phyloP scores from a whole-genome alignment of 179 eudicot genomes.

The Corrigiola litoralis region DNA sequence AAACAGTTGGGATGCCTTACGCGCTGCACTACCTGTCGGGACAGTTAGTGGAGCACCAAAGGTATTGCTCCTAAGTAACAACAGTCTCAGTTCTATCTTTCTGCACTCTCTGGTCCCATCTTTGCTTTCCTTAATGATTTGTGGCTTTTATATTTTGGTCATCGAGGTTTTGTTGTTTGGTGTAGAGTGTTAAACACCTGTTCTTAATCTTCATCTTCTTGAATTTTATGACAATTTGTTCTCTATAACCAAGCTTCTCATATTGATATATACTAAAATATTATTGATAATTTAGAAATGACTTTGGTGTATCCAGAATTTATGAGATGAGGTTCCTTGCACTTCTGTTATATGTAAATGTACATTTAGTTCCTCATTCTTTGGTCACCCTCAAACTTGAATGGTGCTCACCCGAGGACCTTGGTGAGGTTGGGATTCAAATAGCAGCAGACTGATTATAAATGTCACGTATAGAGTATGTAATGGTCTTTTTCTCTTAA shows the following conservation, averaged over 20 bases:
- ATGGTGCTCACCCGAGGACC: too few relatives aligned
- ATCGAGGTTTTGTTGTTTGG: too few relatives aligned
- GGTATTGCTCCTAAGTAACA: conserved; percentile 32
- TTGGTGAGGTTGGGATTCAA: too few relatives aligned
- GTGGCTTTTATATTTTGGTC: too few relatives aligned
- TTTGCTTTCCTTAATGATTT: not conserved
- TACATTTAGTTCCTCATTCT: not conserved
- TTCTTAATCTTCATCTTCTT: too few relatives aligned
- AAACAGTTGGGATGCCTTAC: conserved; percentile 88
- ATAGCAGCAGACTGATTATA: not conserved
- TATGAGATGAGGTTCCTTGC: not conserved
- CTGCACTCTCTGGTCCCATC: not conserved
- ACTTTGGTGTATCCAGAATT: not conserved
- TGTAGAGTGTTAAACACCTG: too few relatives aligned
- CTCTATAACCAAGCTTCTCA: too few relatives aligned
- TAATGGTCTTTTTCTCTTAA: too few relatives aligned
- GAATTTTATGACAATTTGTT: too few relatives aligned
- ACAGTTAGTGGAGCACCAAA: conserved; percentile 99
- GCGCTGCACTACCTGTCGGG: conserved; percentile 97
- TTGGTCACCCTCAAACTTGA: not conserved
- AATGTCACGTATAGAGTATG: too few relatives aligned
- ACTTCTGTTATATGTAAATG: not conserved
- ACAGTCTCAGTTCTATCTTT: not conserved
- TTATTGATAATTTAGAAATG: too few relatives aligned
- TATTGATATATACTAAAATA: too few relatives aligned